Evolutionary conservation across 176 grass and related monocot species (phyloP), one percentile per base, ranked within the genome.

Genomic region (Secale cereale): DNA sequence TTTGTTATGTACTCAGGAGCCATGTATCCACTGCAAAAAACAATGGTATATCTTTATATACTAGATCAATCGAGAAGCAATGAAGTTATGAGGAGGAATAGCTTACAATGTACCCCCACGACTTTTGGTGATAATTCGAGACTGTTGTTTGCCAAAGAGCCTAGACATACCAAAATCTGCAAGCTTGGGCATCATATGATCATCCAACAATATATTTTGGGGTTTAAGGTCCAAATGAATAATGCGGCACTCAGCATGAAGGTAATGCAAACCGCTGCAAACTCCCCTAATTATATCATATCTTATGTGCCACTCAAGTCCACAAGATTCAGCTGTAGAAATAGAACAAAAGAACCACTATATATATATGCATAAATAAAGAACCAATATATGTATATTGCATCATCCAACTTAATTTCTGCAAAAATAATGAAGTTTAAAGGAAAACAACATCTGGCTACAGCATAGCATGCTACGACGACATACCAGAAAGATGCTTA

Each of bases 1-100:
- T 54, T 22, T 4, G 1, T 7, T 8, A 22, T 0, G 27, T 80
- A 80, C 31, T 80, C 78, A n/a, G 78, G 62, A 66, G 78, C 25
- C 78, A 48, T 45, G 62, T 80, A 80, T 80, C 61, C 78, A n/a
- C 40, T 66, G 39, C 61, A 81, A 2, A 36, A 23, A 70, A 4
- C 10, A 70, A 40, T 4, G 5, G 6, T 9, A 70, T 1, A 23
- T 11, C 41, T 11, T 40, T 33, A 61, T 61, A 61, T 61, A 61
- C n/a, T 26, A 26, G 22, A 61, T 61, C 40, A 10, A 41, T 41
- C n/a, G n/a, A 5, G 4, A 25, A 61, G 8, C n/a, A 61, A 26
- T 61, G 59, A 13, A 66, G 1, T 25, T 73, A 9, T 73, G 20
- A 40, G 11, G 15, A 22, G 16, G 13, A 31, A 17, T 12, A 41